Evolutionary conservation across 805 yeast species (phyloP), one percentile per base, ranked within the genome.

Genomic region (Cyberlindnera petersonii): DNA sequence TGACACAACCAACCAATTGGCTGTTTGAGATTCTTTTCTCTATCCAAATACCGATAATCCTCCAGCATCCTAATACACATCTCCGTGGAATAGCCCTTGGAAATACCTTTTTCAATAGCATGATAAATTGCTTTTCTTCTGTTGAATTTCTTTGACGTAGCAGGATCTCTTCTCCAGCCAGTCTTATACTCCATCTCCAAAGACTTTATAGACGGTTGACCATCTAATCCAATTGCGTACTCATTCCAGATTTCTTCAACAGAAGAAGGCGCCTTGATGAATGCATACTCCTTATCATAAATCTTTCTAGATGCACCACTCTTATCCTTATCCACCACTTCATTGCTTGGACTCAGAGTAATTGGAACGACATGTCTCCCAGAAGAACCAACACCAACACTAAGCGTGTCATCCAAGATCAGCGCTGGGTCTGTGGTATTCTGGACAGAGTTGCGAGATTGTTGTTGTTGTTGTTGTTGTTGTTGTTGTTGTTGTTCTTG

Each of bases 181-280:
- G 78, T 68, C 36, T 70, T 71, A 46, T 67, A 76, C 43, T 70
- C 65, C 6, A 52, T 40, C 49, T 76, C 80, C 55, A 76, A 56
- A 10, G 68, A 59, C 43, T 66, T 68, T 26, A 75, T 64, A 4
- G 80, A 72, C 0, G 79, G 79, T 47, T 74, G 75, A 3, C 68
- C 74, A 37, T 70, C 64, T 6, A 71, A 44, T 0, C 81, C 80
- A 38, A 68, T 67, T 5, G 72, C 66, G 43, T 74, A 76, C 53
- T 76, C 82, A 46, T 67, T 64, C 82, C 82, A 76, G 15, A 76
- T 69, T 44, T 75, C 80, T 26, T 63, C 51, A 1, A 74, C 72
- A 3, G 73, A 56, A n/a, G 63, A 65, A 13, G 73, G 72, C 0
- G 71, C 69, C 43, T 64, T 65, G 27, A 65, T 50, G 45, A 68